Base-by-base conservation (phyloP, 2,329 filamentous ascomycete species). In the Iodosphaeria phyllophila region DNA sequence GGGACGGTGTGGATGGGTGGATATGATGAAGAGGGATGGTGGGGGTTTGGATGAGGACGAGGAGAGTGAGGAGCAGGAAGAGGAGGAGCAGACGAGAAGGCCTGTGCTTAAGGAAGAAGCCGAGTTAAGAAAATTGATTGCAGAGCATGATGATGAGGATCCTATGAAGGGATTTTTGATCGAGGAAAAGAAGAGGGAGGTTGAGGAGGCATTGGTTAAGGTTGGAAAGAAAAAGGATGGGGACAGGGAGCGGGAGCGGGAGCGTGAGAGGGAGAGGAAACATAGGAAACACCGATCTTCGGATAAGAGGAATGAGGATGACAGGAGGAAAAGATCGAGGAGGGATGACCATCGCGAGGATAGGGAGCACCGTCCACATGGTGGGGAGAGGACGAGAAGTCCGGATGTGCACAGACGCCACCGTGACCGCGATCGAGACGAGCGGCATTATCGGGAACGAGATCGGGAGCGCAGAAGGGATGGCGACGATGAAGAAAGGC, bases 161-260 rank as follows among this genome's bases (percentile, higher is more conserved):
- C 89, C 89, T 0, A 98, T 98, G 89, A 93, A 92, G 51, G 71
- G 69, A 18, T 93, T 79, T 39, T 46, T 95, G 34, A 71, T 93
- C 25, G 68, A 86, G 34, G 77, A 92, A 51, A 93, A 95, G 62
- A 83, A 78, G 50, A 80, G 82, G 44, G 80, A 92, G 45, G 66
- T 92, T 8, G 70, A 76, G 27, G 64, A 66, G 30, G 84, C 80
- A 3, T 50, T 77, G 36, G 57, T 59, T 33, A 62, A 51, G 36
- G 44, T 61, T 25, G 55, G 61, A 9, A 62, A 54, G 38, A 59
- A 51, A n/a, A n/a, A n/a, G n/a, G n/a, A n/a, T n/a, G n/a, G n/a
- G n/a, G n/a, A n/a, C n/a, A n/a, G n/a, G n/a, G n/a, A n/a, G n/a
- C n/a, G n/a, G n/a, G n/a, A n/a, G n/a, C n/a, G n/a, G n/a, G n/a